A percentile compares a stretch with the other conserved stretches of the same genome.
phyloP scores from a whole-genome alignment of 768 basidiomycete genomes.

The Chalciporus sphaerocephalus region DNA sequence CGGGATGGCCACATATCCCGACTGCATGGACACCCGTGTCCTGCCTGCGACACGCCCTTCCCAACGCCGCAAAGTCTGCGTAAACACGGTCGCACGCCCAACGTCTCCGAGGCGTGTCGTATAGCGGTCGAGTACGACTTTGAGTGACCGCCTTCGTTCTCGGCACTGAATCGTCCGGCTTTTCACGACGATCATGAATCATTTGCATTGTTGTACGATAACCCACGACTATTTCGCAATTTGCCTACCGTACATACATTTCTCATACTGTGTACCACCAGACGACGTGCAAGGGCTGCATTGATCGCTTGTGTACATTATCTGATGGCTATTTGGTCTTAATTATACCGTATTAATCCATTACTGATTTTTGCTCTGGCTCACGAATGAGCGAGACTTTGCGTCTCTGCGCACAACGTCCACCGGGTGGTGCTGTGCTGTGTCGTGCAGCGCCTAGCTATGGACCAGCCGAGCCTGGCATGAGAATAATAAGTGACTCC shows the following conservation, averaged over 20 bases:
- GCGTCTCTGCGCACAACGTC: too few relatives aligned
- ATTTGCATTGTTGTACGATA: conserved; percentile 30
- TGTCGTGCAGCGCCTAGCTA: too few relatives aligned
- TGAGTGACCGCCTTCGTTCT: conserved; percentile 36
- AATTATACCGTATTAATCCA: conserved; percentile 36
- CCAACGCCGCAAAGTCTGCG: conserved; percentile 53
- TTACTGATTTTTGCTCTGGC: conserved; percentile 2
- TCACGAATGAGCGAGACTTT: conserved; percentile 4
- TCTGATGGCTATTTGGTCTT: conserved; percentile 22
- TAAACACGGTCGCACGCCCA: conserved; percentile 52
- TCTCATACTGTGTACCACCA: conserved; percentile 18
- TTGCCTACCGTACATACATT: conserved; percentile 24
- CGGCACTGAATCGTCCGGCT: background rate
- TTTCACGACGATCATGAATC: conserved; percentile 18
- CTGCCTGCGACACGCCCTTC: conserved; percentile 71
- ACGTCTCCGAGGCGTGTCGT: conserved; percentile 64
- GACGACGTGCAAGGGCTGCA: conserved; percentile 16
- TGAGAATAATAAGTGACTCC: conserved; percentile 13
- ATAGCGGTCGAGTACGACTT: conserved; percentile 73
- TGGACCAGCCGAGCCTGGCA: conserved; percentile 7
- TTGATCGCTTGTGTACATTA: conserved; percentile 29
- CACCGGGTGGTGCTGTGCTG: too few relatives aligned
- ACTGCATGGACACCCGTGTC: conserved; percentile 58
- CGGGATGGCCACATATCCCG: conserved; percentile 34
- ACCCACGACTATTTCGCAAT: conserved; percentile 25